Evolutionary conservation across 202 grass and related monocot species (phyloP).

Genomic region (Musa balbisiana): DNA sequence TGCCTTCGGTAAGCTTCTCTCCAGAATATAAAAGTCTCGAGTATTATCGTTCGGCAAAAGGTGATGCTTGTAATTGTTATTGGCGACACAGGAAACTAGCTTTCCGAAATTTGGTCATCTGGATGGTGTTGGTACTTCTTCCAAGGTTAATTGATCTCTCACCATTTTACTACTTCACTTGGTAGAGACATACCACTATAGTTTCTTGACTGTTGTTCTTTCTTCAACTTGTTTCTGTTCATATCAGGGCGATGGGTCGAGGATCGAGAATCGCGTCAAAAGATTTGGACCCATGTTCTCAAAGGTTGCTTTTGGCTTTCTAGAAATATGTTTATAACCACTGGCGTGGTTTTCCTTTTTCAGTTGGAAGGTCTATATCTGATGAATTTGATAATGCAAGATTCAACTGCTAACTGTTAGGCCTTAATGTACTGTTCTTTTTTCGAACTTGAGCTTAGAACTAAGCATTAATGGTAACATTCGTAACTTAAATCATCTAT

Average conservation of each 20-base stretch:
- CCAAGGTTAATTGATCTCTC: not conserved
- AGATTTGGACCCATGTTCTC: not conserved
- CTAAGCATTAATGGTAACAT: no score
- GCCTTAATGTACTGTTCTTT: no score
- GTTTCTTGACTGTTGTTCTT: not conserved
- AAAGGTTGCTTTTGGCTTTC: not conserved
- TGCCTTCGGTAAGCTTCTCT: not conserved
- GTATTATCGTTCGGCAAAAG: no score
- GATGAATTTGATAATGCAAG: not conserved
- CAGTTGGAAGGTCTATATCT: not conserved
- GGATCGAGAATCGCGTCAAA: not conserved
- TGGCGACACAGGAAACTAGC: not conserved
- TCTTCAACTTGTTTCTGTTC: not conserved
- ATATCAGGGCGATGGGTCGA: not conserved
- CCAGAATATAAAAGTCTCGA: not conserved
- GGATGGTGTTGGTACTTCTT: not conserved
- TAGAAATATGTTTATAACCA: no score
- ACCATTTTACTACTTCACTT: not conserved
- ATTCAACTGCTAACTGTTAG: not conserved
- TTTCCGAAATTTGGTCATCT: constrained; percentile 1
- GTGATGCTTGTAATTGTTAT: not conserved
- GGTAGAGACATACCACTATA: not conserved
- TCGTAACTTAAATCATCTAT: no score
- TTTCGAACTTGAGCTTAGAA: no score
- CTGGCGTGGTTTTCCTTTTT: not conserved